Conservation (phyloP, 441 rosid genomes). For the California macrophylla region DNA sequence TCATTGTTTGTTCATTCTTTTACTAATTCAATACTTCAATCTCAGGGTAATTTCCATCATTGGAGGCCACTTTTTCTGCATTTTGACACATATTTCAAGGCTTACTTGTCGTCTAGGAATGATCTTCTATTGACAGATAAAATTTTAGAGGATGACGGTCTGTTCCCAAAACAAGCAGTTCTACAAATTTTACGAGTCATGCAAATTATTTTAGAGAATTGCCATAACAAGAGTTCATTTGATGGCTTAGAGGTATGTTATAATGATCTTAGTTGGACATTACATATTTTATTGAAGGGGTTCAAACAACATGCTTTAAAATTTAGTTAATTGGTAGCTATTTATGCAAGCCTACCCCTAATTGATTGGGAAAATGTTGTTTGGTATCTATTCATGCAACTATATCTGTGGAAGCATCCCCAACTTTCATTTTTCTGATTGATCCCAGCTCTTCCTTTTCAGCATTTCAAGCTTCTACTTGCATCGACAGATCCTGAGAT, state of each 20-base stretch:
- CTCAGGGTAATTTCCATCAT: conserved; percentile 95
- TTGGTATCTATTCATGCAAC: conserved; percentile 4
- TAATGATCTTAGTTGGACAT: conserved; percentile 6
- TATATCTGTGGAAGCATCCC: conserved; percentile 3
- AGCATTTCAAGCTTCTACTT: conserved; percentile 91
- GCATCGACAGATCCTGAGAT: conserved; percentile 95
- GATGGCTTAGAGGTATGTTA: conserved; percentile 82
- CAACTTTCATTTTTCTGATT: conserved; percentile 19
- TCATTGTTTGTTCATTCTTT: conserved; percentile 7
- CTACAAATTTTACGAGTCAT: conserved; percentile 82
- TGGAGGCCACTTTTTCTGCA: conserved; percentile 95
- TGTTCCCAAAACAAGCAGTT: conserved; percentile 74
- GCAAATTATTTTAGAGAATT: conserved; percentile 88
- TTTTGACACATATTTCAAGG: conserved; percentile 86
- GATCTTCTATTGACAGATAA: conserved; percentile 71
- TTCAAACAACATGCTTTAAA: background rate
- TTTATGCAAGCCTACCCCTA: too few species aligned
- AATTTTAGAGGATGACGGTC: conserved; percentile 53
- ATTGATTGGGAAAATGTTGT: too few species aligned
- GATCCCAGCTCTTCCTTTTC: conserved; percentile 32
- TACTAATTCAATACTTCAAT: conserved; percentile 27
- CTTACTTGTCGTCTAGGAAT: conserved; percentile 67
- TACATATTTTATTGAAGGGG: background rate
- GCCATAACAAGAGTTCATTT: conserved; percentile 81
- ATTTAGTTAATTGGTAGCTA: background rate